These are phyloP conservation scores for Gastrolobium villosum DNA, from an alignment of 306 rosid species.

Conservation along the genomic window DNA sequence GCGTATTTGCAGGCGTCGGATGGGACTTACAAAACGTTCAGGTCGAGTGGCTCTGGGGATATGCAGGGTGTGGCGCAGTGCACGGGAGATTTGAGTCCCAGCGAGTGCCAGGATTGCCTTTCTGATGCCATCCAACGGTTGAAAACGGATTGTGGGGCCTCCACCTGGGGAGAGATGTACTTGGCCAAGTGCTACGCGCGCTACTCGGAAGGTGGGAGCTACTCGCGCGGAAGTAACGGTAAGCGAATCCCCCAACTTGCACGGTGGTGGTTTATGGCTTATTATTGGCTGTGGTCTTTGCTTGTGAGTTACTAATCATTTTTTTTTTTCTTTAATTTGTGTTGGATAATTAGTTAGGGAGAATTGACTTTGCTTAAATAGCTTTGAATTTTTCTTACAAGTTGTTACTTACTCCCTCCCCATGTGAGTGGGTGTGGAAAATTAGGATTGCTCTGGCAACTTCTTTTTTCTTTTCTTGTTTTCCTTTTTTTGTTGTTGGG, in stretches of 20 bases:
- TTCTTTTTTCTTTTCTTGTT: not conserved
- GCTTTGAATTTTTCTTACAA: slow-evolving; percentile 29
- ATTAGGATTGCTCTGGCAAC: slow-evolving; percentile 1
- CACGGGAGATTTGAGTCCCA: slow-evolving; percentile 78
- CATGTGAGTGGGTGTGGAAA: slow-evolving; percentile 44
- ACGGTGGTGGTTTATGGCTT: slow-evolving; percentile 35
- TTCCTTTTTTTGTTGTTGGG: not conserved
- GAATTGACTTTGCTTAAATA: slow-evolving; percentile 37
- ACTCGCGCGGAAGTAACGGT: slow-evolving; percentile 60
- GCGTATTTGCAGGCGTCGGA: slow-evolving; percentile 56
- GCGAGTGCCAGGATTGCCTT: slow-evolving; percentile 86
- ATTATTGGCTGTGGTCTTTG: not conserved
- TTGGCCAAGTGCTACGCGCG: slow-evolving; percentile 96
- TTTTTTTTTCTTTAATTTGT: not conserved
- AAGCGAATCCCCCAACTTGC: slow-evolving; percentile 53
- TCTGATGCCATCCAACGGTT: slow-evolving; percentile 83
- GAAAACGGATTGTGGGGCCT: slow-evolving; percentile 70
- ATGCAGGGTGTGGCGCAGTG: slow-evolving; percentile 80
- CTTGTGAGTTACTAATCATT: not conserved
- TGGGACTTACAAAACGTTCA: slow-evolving; percentile 52
- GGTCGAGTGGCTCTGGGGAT: slow-evolving; percentile 52
- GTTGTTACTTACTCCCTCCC: not conserved
- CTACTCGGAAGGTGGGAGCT: slow-evolving; percentile 60
- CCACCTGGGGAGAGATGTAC: slow-evolving; percentile 71
- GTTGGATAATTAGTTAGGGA: not conserved